Conservation (phyloP, 2,329 filamentous ascomycete species). For the Ophiocordyceps camponoti-floridani region DNA sequence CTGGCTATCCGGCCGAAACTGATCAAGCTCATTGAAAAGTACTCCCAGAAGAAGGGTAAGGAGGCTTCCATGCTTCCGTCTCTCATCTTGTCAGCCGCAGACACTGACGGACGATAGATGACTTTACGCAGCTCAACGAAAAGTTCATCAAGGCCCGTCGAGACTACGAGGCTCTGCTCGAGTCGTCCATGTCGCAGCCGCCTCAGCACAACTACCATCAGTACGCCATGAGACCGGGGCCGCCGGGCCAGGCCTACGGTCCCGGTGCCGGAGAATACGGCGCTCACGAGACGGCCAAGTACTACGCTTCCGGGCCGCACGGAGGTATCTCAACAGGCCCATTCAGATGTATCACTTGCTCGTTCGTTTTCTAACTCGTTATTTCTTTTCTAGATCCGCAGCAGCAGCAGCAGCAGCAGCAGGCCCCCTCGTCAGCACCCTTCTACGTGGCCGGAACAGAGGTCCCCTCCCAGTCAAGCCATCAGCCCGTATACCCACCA, state of each 20-base stretch:
- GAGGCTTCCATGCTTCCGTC: not conserved
- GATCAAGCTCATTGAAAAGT: constrained; percentile 96
- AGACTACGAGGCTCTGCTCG: constrained; percentile 90
- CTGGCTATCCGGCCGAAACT: constrained; percentile 88
- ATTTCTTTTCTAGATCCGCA: constrained; percentile 9
- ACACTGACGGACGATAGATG: constrained; percentile 39
- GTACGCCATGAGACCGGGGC: constrained; percentile 36
- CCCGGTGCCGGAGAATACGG: constrained; percentile 19
- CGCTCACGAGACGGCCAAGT: constrained; percentile 46
- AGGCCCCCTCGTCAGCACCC: constrained; percentile 24
- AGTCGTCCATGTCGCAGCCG: constrained; percentile 93
- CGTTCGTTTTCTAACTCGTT: constrained; percentile 1
- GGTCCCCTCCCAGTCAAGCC: constrained; percentile 22
- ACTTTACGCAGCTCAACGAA: constrained; percentile 96
- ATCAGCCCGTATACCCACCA: constrained; percentile 31
- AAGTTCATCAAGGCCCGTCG: constrained; percentile 98
- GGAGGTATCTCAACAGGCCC: constrained; percentile 6
- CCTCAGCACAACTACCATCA: constrained; percentile 62
- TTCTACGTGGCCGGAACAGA: constrained; percentile 49
- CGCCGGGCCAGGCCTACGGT: constrained; percentile 30
- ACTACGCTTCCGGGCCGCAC: constrained; percentile 43
- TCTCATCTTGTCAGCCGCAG: not conserved
- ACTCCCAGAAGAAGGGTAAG: constrained; percentile 93
- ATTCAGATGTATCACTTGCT: not conserved
- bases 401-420: constrained; percentile 17